Evolutionary conservation across 495 filamentous ascomycete species (phyloP), one percentile per base, ranked within the genome.

Genomic region (Talaromyces nanjingensis): DNA sequence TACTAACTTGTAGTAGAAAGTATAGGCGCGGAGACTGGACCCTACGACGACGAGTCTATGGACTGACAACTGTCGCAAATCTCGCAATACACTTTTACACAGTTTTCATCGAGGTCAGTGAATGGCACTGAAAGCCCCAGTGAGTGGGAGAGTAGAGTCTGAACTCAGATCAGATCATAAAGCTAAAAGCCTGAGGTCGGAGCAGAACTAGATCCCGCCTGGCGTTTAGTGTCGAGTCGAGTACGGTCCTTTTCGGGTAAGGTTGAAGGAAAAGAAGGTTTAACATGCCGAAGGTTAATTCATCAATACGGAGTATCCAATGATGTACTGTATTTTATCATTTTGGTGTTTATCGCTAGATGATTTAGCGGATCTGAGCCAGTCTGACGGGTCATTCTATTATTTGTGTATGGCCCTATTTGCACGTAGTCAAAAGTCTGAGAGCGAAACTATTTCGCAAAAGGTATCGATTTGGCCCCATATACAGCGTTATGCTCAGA

Each of bases 211-310:
- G 42, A 45, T 16, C 53, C 9, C 27, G 53, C 12, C n/a, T 27
- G 18, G 24, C 20, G 53, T 14, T 9, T 27, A 56, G 27, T 11
- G 24, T 27, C 53, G 53, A 27, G 12, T 56, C 53, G 53, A 56
- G 53, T 56, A 56, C 53, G 27, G 53, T 29, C 53, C 53, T 56
- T 14, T 56, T 56, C 53, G 22, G 53, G 53, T 29, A 56, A 56
- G 27, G 53, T 27, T 29, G 22, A 56, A 49, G 45, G 9, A 49
- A 49, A 49, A 42, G 37, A 20, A 49, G 45, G 45, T 18, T 49
- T 20, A 18, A 7, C 45, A 49, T 49, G 45, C 45, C 45, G 45
- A 49, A 49, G 45, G 45, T 49, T 49, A 49, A 49, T 49, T 5
- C 33, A 37, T 37, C 33, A 37, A 37, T 37, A 37, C 33, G 33